A percentile compares a stretch with the other conserved stretches of the same genome.
Evolutionary conservation across 2,329 filamentous ascomycete genomes (phyloP).

Genomic region (Coleophoma cylindrospora): DNA sequence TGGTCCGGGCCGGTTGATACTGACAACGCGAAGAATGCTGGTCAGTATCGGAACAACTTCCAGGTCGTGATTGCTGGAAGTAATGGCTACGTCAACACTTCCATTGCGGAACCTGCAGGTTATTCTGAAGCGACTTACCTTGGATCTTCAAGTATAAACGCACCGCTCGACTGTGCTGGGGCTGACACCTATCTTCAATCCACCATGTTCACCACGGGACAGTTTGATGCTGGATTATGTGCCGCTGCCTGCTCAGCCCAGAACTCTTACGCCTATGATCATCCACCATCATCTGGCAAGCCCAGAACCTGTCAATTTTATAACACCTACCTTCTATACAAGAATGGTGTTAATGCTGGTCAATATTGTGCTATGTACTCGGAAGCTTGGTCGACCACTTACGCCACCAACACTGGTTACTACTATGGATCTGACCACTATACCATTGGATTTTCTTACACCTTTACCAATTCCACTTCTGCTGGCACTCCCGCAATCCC

Average conservation of each 20-base stretch:
- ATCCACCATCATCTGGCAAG: background rate
- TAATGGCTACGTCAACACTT: slow-evolving; percentile 29
- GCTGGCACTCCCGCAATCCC: slow-evolving; percentile 12
- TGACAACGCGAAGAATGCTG: slow-evolving; percentile 22
- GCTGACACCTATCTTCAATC: slow-evolving; percentile 17
- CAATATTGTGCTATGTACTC: slow-evolving; percentile 31
- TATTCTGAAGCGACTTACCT: slow-evolving; percentile 11
- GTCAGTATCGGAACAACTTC: slow-evolving; percentile 25
- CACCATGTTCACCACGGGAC: slow-evolving; percentile 18
- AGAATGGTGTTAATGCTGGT: slow-evolving; percentile 27
- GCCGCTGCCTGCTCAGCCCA: slow-evolving; percentile 14
- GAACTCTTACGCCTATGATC: slow-evolving; percentile 5
- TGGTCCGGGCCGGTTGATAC: slow-evolving; percentile 19
- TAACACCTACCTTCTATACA: slow-evolving; percentile 29
- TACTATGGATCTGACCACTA: slow-evolving; percentile 7
- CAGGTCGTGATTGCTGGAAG: slow-evolving; percentile 33
- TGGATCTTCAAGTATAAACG: slow-evolving; percentile 21
- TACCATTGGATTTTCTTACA: slow-evolving; percentile 5
- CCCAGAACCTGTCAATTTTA: slow-evolving; percentile 20
- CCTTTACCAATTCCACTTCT: slow-evolving; percentile 16
- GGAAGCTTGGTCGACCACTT: slow-evolving; percentile 19
- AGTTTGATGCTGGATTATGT: slow-evolving; percentile 24
- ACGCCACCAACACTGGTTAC: slow-evolving; percentile 19
- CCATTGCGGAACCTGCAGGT: slow-evolving; percentile 14
- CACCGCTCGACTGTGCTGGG: slow-evolving; percentile 10